phyloP scores from a whole-genome alignment of 305 asterid genomes.

The Ilex paraguariensis region DNA sequence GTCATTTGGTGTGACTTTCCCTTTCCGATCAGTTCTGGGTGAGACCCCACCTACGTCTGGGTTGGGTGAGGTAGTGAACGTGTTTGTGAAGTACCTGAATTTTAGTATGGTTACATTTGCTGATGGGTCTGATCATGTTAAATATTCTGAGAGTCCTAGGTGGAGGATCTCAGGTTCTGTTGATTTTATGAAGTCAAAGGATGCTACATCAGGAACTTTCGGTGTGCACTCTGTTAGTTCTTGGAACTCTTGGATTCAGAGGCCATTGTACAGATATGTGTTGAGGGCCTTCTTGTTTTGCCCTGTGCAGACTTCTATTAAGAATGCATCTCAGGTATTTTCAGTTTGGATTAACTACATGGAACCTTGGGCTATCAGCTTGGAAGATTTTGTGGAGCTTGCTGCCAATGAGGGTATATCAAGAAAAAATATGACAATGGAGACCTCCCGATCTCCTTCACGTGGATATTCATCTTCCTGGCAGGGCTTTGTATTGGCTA shows the following conservation, averaged over 20 bases:
- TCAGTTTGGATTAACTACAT: conserved; percentile 79
- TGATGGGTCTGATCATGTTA: conserved; percentile 41
- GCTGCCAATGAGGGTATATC: conserved; percentile 36
- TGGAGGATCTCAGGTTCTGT: conserved; percentile 37
- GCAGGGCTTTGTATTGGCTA: conserved; percentile 71
- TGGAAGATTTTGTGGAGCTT: conserved; percentile 72
- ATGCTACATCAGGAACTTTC: conserved; percentile 16
- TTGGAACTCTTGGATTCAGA: conserved; percentile 72
- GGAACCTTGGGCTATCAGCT: conserved; percentile 79
- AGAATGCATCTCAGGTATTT: conserved; percentile 79
- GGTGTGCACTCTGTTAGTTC: conserved; percentile 37
- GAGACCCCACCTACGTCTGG: conserved; percentile 88
- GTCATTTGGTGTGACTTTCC: conserved; percentile 50
- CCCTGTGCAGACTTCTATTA: conserved; percentile 71
- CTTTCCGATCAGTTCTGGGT: conserved; percentile 56
- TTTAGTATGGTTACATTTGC: conserved; percentile 28
- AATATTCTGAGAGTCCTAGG: conserved; percentile 38
- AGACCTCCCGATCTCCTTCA: conserved; percentile 24
- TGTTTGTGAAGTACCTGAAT: conserved; percentile 65
- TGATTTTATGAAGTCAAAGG: conserved; percentile 40
- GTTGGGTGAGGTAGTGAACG: conserved; percentile 63
- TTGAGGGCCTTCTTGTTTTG: conserved; percentile 79
- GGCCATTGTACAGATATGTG: conserved; percentile 79
- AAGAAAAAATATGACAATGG: conserved; percentile 21
- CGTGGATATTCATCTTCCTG: conserved; percentile 61